Evolutionary conservation across 176 grass and related monocot genomes (phyloP).

Genomic region (Triticum urartu): DNA sequence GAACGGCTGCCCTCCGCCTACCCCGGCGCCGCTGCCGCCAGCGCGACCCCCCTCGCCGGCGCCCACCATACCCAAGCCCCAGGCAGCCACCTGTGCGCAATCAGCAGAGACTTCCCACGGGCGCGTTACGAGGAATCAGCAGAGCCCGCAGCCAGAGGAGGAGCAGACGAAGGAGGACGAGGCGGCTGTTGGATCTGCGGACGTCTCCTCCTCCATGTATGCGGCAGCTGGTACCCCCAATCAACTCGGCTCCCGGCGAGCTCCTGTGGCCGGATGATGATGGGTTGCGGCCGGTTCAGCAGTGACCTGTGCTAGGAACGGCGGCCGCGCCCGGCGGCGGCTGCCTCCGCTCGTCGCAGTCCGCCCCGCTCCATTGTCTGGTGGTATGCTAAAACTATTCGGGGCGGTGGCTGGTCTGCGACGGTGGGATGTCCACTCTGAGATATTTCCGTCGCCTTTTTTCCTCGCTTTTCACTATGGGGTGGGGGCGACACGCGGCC

Average conservation of each 20-base stretch:
- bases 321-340: conserved; percentile 12
- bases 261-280: background rate
- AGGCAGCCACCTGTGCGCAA: background rate
- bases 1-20: conserved; percentile 39
- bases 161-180: background rate
- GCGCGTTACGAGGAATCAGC: conserved; percentile 27
- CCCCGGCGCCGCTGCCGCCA: conserved; percentile 5
- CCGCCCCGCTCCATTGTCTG: conserved; percentile 27
- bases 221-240: background rate
- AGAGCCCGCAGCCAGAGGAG: background rate
- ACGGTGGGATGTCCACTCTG: conserved; percentile 28
- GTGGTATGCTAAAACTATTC: conserved; percentile 32
- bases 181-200: conserved; percentile 38
- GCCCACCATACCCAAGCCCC: conserved; percentile 37
- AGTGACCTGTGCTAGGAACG: background rate
- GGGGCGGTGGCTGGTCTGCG: conserved; percentile 10
- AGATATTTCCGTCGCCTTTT: conserved; percentile 34
- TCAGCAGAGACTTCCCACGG: background rate
- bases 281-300: background rate
- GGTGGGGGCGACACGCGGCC: conserved; percentile 3
- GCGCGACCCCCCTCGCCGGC: conserved; percentile 31
- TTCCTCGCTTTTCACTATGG: conserved; percentile 20
- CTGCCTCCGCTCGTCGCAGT: conserved; percentile 20
- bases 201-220: conserved; percentile 30
- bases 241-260: background rate